Evolutionary conservation across 2,329 filamentous ascomycete species (phyloP), one percentile per base, ranked within the genome.

Genomic region (Colletotrichum sidae): DNA sequence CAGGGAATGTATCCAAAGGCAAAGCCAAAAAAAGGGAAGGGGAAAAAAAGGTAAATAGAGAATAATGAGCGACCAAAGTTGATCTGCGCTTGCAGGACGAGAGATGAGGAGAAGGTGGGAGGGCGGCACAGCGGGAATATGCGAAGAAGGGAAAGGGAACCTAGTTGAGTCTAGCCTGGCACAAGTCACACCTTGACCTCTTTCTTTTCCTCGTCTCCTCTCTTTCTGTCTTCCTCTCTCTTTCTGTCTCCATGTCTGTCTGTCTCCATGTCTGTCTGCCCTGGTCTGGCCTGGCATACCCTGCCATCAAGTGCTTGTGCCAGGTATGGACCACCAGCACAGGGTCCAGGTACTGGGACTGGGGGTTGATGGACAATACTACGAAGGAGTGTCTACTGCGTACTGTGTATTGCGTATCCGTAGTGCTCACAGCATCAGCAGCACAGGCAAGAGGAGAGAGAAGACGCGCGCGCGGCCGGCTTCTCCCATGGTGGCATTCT

Each of bases 401-500:
- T 17, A 17, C 17, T 17, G 17, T 17, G 17, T 17, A 17, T 17
- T 17, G 17, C 17, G 17, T 17, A 3, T 17, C 17, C 17, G 46
- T 8, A 49, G 46, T 11, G 11, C 9, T 11, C 11, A 35, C 46
- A 35, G 42, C 10, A 45, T 8, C 42, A 45, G 42, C 10, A 45
- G 42, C 7, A 45, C 47, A 50, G 34, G 34, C 34, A 5, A 38
- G 34, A 41, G 25, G 9, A 52, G 10, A 25, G 35, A 41, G n/a
- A 15, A 47, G 45, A 41, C 1, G 15, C 25, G 35, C 25, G 25
- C 8, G 41, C 13, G 41, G n/a, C 50, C 37, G 35, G 41, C 33
- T 53, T 38, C 51, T 53, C 34, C 62, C 62, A 65, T 55, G 57
- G 42, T 55, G 49, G 54, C 49, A 60, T 64, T 64, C 55, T 64